A percentile compares a stretch with the other conserved stretches of the same genome.
phyloP scores from a whole-genome alignment of 345 rosid species.

The Camelina neglecta region DNA sequence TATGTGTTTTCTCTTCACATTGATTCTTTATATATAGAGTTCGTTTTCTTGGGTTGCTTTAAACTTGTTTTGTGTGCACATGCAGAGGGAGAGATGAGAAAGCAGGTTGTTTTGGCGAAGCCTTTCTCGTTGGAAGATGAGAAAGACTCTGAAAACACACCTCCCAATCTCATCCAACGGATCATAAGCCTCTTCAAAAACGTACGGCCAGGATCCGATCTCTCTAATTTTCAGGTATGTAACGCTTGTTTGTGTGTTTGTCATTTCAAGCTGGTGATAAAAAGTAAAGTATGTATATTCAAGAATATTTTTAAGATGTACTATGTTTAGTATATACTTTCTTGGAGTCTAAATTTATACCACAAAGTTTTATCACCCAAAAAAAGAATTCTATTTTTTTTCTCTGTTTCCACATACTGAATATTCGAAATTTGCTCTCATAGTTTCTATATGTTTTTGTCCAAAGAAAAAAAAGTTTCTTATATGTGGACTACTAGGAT shows the following conservation, averaged over 20 bases:
- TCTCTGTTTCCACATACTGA: no score
- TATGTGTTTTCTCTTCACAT: no score
- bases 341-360: neutral
- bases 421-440: neutral
- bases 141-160: conserved; percentile 42
- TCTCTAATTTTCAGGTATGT: conserved; percentile 60
- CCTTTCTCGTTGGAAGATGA: conserved; percentile 60
- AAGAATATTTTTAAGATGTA: conserved; percentile 12
- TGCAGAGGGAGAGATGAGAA: conserved; percentile 31
- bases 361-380: neutral
- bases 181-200: conserved; percentile 57
- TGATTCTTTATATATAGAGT: no score
- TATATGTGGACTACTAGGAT: neutral
- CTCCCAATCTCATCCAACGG: conserved; percentile 60
- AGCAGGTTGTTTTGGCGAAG: conserved; percentile 49
- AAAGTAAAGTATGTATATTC: neutral
- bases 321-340: conserved; percentile 2
- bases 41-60: neutral
- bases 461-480: no score
- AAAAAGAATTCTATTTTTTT: no score
- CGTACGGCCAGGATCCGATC: conserved; percentile 66
- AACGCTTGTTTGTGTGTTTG: conserved; percentile 1
- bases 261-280: neutral
- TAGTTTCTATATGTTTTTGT: no score
- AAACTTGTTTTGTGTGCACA: conserved; percentile 23